Evolutionary conservation across 257 asterid genomes (phyloP).

Genomic region (Solanum ahanhuiri): DNA sequence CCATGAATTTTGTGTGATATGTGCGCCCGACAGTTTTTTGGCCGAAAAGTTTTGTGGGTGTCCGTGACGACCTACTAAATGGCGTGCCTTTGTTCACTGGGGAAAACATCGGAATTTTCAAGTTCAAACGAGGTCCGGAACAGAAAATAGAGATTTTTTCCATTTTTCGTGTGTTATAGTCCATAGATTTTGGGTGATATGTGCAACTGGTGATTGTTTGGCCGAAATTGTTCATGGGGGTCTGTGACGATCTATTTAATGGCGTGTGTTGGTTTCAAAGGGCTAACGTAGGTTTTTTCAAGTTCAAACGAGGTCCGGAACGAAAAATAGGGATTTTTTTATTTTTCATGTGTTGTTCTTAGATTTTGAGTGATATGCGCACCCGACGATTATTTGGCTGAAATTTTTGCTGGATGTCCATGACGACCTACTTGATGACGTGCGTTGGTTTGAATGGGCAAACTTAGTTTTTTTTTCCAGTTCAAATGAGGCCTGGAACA

Average conservation of each 20-base stretch:
- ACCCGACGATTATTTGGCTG: background rate
- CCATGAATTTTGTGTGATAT: background rate
- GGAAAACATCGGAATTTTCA: no score
- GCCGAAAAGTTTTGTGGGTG: background rate
- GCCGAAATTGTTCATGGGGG: background rate
- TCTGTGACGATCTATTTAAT: no score
- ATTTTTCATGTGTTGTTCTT: background rate
- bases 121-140: background rate
- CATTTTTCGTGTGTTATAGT: background rate
- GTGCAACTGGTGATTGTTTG: background rate
- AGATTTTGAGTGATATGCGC: background rate
- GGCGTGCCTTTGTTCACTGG: background rate
- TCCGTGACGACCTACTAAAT: background rate
- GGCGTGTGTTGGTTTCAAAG: fast-evolving
- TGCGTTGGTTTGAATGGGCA: background rate
- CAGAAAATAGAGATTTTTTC: no score
- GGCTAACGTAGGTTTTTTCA: no score
- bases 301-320: background rate
- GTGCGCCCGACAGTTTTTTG: no score
- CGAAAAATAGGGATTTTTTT: no score
- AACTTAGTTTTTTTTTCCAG: background rate
- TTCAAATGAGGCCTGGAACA: background rate
- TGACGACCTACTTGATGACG: background rate
- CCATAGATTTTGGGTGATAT: background rate
- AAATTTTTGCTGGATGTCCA: no score